A percentile compares a stretch with the other conserved stretches of the same genome.
phyloP scores from a whole-genome alignment of 768 basidiomycete genomes.

The Kwoniella newhampshirensis region DNA sequence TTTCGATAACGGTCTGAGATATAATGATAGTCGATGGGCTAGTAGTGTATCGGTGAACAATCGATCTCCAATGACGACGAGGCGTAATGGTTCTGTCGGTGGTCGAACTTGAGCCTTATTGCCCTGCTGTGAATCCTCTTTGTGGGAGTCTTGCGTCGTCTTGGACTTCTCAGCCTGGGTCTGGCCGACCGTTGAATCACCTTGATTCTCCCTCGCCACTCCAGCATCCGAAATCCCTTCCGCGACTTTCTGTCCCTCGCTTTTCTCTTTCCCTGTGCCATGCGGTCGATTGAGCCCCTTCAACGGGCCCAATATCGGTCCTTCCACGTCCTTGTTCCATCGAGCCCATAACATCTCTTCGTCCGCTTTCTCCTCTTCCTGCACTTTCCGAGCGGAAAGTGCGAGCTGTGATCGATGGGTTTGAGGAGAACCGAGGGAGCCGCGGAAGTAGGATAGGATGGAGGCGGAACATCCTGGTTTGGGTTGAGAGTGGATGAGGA shows the following conservation, averaged over 20 bases:
- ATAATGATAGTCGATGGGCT: constrained; percentile 61
- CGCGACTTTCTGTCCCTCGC: constrained; percentile 14
- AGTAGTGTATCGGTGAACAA: constrained; percentile 88
- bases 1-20: constrained; percentile 11
- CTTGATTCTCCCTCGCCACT: not conserved
- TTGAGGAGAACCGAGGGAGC: constrained; percentile 57
- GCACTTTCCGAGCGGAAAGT: constrained; percentile 49
- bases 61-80: constrained; percentile 86
- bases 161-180: too few species aligned
- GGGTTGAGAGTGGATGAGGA: constrained; percentile 70
- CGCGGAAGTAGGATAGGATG: constrained; percentile 70
- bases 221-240: not conserved
- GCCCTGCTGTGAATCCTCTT: too few species aligned
- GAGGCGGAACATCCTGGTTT: constrained; percentile 79
- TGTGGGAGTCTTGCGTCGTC: not conserved
- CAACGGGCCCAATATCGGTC: constrained; percentile 52
- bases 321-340: constrained; percentile 20
- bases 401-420: constrained; percentile 13
- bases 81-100: constrained; percentile 52
- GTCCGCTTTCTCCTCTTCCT: constrained; percentile 26
- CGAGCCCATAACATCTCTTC: constrained; percentile 51
- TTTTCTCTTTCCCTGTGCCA: not conserved
- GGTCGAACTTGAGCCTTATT: not conserved
- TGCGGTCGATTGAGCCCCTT: constrained; percentile 46
- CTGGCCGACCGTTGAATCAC: not conserved